Evolutionary conservation across 345 rosid genomes (phyloP).

Genomic region (Nasturtium officinale): DNA sequence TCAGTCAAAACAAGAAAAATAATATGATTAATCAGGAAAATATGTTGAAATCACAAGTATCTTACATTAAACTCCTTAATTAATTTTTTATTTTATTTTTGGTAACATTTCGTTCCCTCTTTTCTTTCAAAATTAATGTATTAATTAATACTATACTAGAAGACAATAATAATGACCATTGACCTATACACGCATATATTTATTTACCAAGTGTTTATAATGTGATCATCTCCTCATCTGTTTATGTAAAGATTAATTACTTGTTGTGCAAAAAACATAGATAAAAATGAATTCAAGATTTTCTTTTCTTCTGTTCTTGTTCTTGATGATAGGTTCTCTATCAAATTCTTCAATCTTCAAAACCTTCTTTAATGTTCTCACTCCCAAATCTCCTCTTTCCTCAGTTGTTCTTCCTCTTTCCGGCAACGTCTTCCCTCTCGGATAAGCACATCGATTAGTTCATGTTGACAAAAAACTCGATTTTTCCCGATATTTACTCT

Average conservation of each 20-base stretch:
- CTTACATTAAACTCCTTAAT: no score
- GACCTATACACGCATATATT: not conserved
- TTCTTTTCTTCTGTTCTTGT: conserved; percentile 4
- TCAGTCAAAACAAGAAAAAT: no score
- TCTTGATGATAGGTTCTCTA: conserved; percentile 21
- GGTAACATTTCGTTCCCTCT: no score
- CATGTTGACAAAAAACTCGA: not conserved
- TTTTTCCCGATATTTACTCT: not conserved
- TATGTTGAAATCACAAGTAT: no score
- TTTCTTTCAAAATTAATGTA: not conserved
- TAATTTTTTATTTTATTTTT: no score
- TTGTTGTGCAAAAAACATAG: not conserved
- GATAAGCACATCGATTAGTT: conserved; percentile 45
- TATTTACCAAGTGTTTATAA: not conserved
- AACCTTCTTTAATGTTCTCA: not conserved
- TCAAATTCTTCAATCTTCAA: conserved; percentile 19
- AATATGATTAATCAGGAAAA: no score
- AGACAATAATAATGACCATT: not conserved
- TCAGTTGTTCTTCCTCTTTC: conserved; percentile 59
- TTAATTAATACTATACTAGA: not conserved
- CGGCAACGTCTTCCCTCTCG: conserved; percentile 88
- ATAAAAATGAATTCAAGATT: conserved; percentile 11
- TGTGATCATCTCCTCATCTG: not conserved
- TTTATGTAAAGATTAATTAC: not conserved
- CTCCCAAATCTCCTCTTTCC: conserved; percentile 37